Base-by-base conservation (phyloP, 2,329 filamentous ascomycete species). In the Fusarium verticillioides region DNA sequence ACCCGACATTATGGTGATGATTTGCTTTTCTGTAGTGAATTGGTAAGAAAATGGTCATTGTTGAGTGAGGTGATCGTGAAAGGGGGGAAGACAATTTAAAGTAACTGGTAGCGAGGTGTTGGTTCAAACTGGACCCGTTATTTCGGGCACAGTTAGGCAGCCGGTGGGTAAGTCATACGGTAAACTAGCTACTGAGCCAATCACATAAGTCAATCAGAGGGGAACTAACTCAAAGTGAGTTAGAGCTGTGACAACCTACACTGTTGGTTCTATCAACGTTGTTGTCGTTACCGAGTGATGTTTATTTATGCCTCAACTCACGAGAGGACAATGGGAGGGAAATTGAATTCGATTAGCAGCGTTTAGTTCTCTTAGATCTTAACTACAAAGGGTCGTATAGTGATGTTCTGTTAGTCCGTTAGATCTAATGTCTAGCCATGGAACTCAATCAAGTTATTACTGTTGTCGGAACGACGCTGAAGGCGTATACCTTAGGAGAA, bases 201-300 rank as follows among this genome's bases (percentile, higher is more conserved):
- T 63, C 9, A 50, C 6, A 3, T n/a, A 0, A n/a, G 0, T 1
- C 23, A 30, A 36, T 26, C 7, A 0, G 3, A 7, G 4, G 3
- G 19, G 13, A 54, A 39, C 57, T 60, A 60, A 60, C 57, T 53
- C 4, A 11, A 60, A 53, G 6, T 26, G 46, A 4, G 26, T 26
- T 60, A 54, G 46, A n/a, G 10, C 30, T 28, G 0, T 37, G 4
- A 36, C 10, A 36, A 49, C 54, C 40, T 49, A 58, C 18, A 23
- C 4, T 15, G 32, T 36, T 56, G 15, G 37, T 56, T 42, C 8
- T 23, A 2, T 9, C 21, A 7, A 19, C 8, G 26, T 42, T 32
- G 26, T 28, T 15, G 36, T 56, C 18, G 26, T 21, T 11, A 9
- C 23, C 0, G 23, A 54, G 2, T 5, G 1, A 9, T 40, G 50